phyloP scores from a whole-genome alignment of 1,284 basidiomycete species.

The Apiotrichum mycotoxinovorans region DNA sequence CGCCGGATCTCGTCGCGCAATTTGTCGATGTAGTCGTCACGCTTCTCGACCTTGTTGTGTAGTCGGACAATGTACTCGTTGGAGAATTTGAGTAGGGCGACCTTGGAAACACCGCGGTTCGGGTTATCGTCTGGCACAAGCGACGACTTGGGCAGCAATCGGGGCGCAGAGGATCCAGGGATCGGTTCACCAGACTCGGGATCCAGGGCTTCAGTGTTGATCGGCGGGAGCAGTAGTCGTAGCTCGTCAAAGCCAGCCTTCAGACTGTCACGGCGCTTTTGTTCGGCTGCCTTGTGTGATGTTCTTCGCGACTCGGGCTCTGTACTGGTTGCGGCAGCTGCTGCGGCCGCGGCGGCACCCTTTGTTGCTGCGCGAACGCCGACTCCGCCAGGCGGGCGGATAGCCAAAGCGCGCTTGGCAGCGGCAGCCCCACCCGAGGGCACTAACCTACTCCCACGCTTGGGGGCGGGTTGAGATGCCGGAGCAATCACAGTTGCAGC shows the following conservation, averaged over 20 bases:
- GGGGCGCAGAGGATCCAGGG: slow-evolving; percentile 78
- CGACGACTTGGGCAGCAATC: slow-evolving; percentile 70
- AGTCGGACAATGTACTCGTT: slow-evolving; percentile 81
- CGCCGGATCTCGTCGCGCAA: slow-evolving; percentile 67
- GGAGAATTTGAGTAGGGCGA: slow-evolving; percentile 82
- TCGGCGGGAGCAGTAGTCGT: slow-evolving; percentile 78
- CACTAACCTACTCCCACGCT: slow-evolving; percentile 20
- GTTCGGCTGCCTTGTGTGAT: slow-evolving; percentile 95
- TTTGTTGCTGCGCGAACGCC: slow-evolving; percentile 38
- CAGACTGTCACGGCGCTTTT: slow-evolving; percentile 90
- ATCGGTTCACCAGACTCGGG: slow-evolving; percentile 64
- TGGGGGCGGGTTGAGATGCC: not conserved
- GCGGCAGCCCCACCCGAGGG: slow-evolving; percentile 16
- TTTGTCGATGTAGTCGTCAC: slow-evolving; percentile 73
- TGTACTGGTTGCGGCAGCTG: slow-evolving; percentile 23
- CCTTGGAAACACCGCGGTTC: slow-evolving; percentile 91
- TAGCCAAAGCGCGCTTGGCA: slow-evolving; percentile 39
- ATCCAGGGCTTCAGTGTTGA: slow-evolving; percentile 63
- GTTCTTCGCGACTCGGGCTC: slow-evolving; percentile 60
- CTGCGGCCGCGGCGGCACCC: slow-evolving; percentile 30
- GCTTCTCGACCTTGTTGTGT: slow-evolving; percentile 71
- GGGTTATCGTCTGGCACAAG: slow-evolving; percentile 75
- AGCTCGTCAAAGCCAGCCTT: slow-evolving; percentile 96
- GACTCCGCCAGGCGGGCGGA: slow-evolving; percentile 32
- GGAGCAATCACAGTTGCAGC: slow-evolving; percentile 9